Conservation (phyloP, 805 yeast species). For the Nakazawaea wyomingensis region DNA sequence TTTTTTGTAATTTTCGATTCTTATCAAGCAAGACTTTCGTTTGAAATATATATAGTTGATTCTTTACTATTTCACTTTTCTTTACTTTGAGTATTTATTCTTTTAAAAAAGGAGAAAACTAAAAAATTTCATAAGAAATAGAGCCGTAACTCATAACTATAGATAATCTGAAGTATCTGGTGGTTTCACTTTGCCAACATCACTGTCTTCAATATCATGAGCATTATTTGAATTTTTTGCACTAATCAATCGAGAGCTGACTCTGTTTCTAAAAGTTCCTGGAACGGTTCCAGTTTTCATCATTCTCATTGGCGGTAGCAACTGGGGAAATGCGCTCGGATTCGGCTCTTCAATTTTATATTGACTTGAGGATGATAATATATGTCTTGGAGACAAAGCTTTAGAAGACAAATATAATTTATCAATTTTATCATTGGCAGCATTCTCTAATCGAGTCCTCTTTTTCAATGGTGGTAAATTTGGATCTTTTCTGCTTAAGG, state of each 20-base stretch:
- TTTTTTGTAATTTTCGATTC: too few species aligned
- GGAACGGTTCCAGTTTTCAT: not conserved
- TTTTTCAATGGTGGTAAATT: not conserved
- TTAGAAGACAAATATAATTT: not conserved
- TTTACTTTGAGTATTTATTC: too few species aligned
- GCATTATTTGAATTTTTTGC: too few species aligned
- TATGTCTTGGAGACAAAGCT: not conserved
- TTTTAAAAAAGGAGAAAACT: too few species aligned
- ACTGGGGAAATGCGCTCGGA: not conserved
- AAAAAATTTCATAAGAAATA: too few species aligned
- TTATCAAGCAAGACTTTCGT: too few species aligned
- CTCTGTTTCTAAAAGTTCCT: not conserved
- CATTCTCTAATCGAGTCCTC: not conserved
- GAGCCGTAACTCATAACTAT: too few species aligned
- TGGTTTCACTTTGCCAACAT: too few species aligned
- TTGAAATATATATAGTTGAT: too few species aligned
- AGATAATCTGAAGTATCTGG: too few species aligned
- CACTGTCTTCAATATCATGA: too few species aligned
- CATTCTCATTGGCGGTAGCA: conserved; percentile 5
- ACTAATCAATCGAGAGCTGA: not conserved
- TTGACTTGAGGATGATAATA: not conserved
- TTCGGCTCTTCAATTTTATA: not conserved
- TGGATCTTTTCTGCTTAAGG: conserved; percentile 1
- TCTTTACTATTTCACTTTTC: too few species aligned
- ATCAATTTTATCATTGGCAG: not conserved